A percentile compares a stretch with the other conserved stretches of the same genome.
Conservation (phyloP, 1,284 basidiomycete species). For the Melampsora occidentalis region DNA sequence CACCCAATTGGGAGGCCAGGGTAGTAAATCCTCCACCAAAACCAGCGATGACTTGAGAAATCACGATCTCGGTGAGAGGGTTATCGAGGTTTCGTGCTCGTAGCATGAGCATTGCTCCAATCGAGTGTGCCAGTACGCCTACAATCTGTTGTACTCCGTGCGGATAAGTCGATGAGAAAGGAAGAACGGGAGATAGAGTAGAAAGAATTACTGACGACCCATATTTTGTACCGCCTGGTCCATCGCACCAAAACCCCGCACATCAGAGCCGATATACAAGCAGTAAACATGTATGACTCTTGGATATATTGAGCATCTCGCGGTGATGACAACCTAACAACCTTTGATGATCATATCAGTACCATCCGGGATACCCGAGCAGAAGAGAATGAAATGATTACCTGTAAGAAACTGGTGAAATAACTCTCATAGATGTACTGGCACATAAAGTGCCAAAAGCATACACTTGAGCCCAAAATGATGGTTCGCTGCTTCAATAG, state of each 20-base stretch:
- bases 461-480: conserved; percentile 48
- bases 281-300: conserved; percentile 51
- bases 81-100: conserved; percentile 49
- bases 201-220: conserved; percentile 45
- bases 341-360: conserved; percentile 35
- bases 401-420: conserved; percentile 29
- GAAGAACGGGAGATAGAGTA: neutral
- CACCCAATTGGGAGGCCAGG: conserved; percentile 49
- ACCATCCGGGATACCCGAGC: conserved; percentile 47
- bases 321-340: conserved; percentile 50
- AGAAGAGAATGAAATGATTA: conserved; percentile 43
- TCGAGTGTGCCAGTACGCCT: conserved; percentile 49
- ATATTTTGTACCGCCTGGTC: conserved; percentile 50
- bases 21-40: conserved; percentile 49
- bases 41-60: conserved; percentile 48
- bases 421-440: conserved; percentile 44
- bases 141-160: conserved; percentile 16
- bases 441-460: conserved; percentile 50
- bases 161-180: neutral
- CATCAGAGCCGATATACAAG: conserved; percentile 49
- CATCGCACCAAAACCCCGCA: conserved; percentile 48
- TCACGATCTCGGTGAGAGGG: conserved; percentile 49
- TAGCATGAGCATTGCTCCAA: conserved; percentile 52
- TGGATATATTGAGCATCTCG: conserved; percentile 50
- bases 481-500: conserved; percentile 49